These are phyloP conservation scores for Tieghemostelium lacteum DNA, from an alignment of 78 protist species.

Conservation along the genomic window DNA sequence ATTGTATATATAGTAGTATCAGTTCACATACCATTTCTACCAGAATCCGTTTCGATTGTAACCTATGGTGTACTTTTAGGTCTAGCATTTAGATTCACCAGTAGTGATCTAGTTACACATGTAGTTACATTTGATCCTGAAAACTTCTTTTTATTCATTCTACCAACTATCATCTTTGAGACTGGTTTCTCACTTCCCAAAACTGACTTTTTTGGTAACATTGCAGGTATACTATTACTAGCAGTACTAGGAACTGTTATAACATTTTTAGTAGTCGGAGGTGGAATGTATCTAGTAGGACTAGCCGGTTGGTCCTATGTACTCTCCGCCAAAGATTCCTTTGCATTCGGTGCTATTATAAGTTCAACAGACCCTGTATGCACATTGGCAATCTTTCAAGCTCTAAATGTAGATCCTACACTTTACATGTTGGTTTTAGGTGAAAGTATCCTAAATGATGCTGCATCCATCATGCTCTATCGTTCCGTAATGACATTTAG, in stretches of 20 bases:
- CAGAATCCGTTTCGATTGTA: conserved; percentile 62
- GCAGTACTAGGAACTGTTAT: conserved; percentile 95
- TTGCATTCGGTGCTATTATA: conserved; percentile 91
- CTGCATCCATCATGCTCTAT: conserved; percentile 91
- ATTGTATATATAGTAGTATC: conserved; percentile 37
- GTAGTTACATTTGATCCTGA: conserved; percentile 81
- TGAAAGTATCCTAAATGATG: conserved; percentile 95
- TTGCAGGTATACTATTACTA: conserved; percentile 83
- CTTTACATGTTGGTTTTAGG: conserved; percentile 93
- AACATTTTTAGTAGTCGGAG: conserved; percentile 78
- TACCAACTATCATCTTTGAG: conserved; percentile 96
- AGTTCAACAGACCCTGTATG: conserved; percentile 96
- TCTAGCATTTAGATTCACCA: conserved; percentile 19
- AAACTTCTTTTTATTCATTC: conserved; percentile 88
- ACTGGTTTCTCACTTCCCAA: conserved; percentile 87
- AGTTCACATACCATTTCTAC: conserved; percentile 53
- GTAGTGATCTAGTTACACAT: conserved; percentile 35
- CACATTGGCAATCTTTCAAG: conserved; percentile 91
- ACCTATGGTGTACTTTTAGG: conserved; percentile 50
- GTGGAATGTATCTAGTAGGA: conserved; percentile 62
- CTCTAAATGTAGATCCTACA: conserved; percentile 89
- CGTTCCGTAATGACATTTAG: conserved; percentile 30
- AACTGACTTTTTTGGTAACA: conserved; percentile 86
- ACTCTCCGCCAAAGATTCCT: conserved; percentile 21
- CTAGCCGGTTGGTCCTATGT: not conserved